Conservation (phyloP, 805 yeast species). For the Metahyphopichia silvanorum region DNA sequence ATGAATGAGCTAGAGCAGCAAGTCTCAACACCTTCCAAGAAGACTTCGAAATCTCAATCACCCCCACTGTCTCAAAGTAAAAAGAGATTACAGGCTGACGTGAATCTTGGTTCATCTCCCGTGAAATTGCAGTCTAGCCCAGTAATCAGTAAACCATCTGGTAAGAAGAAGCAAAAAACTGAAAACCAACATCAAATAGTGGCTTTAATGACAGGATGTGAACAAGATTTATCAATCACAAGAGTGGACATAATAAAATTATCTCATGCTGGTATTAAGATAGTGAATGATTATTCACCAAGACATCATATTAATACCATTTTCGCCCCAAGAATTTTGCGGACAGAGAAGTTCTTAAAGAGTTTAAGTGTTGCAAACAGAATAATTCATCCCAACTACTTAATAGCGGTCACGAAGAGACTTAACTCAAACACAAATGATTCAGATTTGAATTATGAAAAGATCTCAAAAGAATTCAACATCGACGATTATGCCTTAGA, state of each 20-base stretch:
- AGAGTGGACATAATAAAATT: conserved; percentile 43
- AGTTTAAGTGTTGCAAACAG: conserved; percentile 57
- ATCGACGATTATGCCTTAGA: conserved; percentile 33
- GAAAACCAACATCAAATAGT: conserved; percentile 35
- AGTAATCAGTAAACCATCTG: neutral
- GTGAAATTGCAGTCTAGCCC: conserved; percentile 6
- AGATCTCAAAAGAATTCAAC: conserved; percentile 16
- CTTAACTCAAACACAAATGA: conserved; percentile 4
- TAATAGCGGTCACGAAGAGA: conserved; percentile 40
- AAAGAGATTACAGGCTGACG: conserved; percentile 7
- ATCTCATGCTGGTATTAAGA: conserved; percentile 53
- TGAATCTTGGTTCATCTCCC: conserved; percentile 14
- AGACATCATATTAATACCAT: conserved; percentile 43
- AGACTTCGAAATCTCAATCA: conserved; percentile 1
- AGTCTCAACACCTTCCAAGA: conserved; percentile 4
- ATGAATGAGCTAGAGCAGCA: conserved; percentile 30
- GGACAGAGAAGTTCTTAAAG: conserved; percentile 84
- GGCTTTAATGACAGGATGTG: conserved; percentile 68
- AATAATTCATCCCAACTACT: conserved; percentile 54
- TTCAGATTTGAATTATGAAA: conserved; percentile 8
- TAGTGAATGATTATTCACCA: conserved; percentile 42
- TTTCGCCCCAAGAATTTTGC: conserved; percentile 75
- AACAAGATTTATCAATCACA: conserved; percentile 35
- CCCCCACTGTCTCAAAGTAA: conserved; percentile 8
- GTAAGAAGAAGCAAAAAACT: conserved; percentile 7